Evolutionary conservation across 176 grass and related monocot genomes (phyloP), one percentile per base, ranked within the genome.

Genomic region (Thalia dealbata): DNA sequence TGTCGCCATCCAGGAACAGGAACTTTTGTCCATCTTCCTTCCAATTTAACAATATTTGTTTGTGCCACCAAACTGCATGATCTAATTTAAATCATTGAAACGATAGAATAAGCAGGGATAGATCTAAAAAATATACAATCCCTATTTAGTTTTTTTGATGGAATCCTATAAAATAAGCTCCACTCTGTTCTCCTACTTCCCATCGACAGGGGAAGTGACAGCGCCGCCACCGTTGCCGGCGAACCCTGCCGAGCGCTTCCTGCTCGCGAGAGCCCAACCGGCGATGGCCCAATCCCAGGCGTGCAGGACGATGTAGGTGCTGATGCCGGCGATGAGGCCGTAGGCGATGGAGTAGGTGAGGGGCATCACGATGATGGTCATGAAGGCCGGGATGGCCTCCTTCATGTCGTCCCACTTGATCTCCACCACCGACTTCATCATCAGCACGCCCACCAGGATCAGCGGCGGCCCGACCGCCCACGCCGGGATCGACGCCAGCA

Each of bases 311-410:
- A 72, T 52, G 26, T 54, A 52, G 45, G 70, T 72, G 48, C 48
- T 48, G 46, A 72, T 72, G 70, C 70, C 70, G 50, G 23, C 70
- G 22, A 72, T 72, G 23, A 72, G 45, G 48, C 70, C 70, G 70
- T 72, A 72, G 46, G 70, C 70, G 70, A 72, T 72, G 70, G 70
- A 72, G 48, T 72, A 72, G 25, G 70, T 72, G 45, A 72, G 50
- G 12, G 70, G 70, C 70, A 72, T 72, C 12, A 72, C 15, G 14
- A 52, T 18, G 2, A 72, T 72, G 48, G 70, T 72, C 46, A 72
- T 72, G 70, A 72, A 72, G 48, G 70, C 70, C 48, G 70, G 70
- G 15, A 72, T 29, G 23, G 70, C 70, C 15, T 72, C 70, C 70
- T 52, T 72, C 70, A 72, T 72, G 48, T 72, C 70, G 14, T 52